Percentiles rank a stretch among this genome's conserved stretches.
phyloP scores from a whole-genome alignment of 495 filamentous ascomycete genomes.

The Hypomontagnella monticulosa region DNA sequence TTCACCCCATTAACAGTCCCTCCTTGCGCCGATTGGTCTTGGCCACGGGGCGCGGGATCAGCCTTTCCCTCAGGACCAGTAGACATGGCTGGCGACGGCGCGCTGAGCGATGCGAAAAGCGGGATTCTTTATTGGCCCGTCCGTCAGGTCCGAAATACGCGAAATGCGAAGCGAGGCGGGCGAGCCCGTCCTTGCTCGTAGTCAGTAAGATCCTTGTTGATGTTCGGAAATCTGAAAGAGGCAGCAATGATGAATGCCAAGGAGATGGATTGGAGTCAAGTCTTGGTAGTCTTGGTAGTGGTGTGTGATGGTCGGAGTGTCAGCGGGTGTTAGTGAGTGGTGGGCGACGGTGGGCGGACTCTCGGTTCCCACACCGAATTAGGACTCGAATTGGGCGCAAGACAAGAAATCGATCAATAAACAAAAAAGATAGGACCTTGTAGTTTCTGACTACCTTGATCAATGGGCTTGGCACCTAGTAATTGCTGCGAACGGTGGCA shows the following conservation, averaged over 20 bases:
- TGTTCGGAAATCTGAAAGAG: conserved; percentile 24
- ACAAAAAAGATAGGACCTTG: conserved; percentile 10
- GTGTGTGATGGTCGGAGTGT: background rate
- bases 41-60: conserved; percentile 20
- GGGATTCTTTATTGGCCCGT: conserved; percentile 11
- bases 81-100: conserved; percentile 17
- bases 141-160: conserved; percentile 7
- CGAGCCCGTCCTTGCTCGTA: conserved; percentile 6
- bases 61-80: conserved; percentile 9
- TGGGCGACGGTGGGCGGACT: background rate
- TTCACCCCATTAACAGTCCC: conserved; percentile 20
- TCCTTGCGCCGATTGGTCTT: conserved; percentile 28
- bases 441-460: background rate
- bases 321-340: too few relatives aligned
- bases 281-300: background rate
- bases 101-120: background rate
- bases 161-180: conserved; percentile 10
- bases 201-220: conserved; percentile 9
- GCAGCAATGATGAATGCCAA: conserved; percentile 42
- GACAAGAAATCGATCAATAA: conserved; percentile 19
- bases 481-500: conserved; percentile 1
- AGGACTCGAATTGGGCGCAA: conserved; percentile 19
- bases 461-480: conserved; percentile 12
- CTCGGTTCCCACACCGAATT: conserved; percentile 30
- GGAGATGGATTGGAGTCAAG: conserved; percentile 20